Evolutionary conservation across 2,329 filamentous ascomycete genomes (phyloP).

Genomic region (Phyllosticta citriasiana): DNA sequence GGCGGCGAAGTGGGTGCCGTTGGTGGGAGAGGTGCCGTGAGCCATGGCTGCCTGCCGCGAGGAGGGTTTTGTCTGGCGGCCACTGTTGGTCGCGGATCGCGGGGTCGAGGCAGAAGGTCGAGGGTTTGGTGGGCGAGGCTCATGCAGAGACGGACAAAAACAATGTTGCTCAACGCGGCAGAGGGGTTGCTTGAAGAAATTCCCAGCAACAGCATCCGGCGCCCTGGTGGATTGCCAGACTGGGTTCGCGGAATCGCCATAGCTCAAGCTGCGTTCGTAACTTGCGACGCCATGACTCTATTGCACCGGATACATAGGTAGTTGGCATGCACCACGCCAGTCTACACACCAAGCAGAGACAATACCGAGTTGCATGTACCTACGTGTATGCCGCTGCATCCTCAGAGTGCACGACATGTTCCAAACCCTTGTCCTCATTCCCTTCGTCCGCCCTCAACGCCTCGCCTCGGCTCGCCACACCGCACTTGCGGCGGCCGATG

Average conservation of each 20-base stretch:
- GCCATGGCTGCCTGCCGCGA: conserved; percentile 7
- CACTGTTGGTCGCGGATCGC: conserved; percentile 1
- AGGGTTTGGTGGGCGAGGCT: conserved; percentile 1
- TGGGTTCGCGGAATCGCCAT: neutral
- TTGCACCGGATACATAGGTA: neutral
- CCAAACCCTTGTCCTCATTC: neutral
- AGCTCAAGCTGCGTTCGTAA: conserved; percentile 1
- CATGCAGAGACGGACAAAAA: neutral
- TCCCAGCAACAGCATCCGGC: neutral
- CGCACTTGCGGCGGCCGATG: neutral
- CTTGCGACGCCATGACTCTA: neutral
- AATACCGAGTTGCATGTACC: too few relatives aligned
- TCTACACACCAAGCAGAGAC: neutral
- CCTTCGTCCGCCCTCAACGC: neutral
- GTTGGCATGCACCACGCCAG: too few relatives aligned
- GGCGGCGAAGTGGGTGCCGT: conserved; percentile 5
- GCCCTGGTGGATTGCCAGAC: neutral
- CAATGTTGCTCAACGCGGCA: neutral
- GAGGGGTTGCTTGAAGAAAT: neutral
- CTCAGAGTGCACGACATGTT: neutral
- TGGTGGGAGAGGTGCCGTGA: conserved; percentile 8
- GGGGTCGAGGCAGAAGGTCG: neutral
- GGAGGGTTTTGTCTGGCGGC: neutral
- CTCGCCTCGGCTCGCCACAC: neutral
- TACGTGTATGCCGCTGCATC: neutral